phyloP scores from a whole-genome alignment of 2,329 filamentous ascomycete genomes.

The Alternaria sp. region DNA sequence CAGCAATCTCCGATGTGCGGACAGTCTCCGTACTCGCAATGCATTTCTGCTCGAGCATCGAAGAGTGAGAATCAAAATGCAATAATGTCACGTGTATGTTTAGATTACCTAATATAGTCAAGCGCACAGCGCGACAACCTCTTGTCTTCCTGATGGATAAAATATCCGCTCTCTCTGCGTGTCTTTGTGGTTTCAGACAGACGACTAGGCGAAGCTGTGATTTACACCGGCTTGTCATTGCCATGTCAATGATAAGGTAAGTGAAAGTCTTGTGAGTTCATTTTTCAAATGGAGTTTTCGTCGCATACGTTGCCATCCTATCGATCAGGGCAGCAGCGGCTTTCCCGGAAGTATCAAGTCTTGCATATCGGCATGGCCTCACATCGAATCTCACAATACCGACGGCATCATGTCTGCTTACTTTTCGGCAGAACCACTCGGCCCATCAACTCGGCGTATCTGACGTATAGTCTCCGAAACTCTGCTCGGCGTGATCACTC shows the following conservation, averaged over 20 bases:
- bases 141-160: neutral
- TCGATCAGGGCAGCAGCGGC: neutral
- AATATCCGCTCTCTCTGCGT: neutral
- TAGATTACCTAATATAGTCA: neutral
- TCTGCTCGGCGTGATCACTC: neutral
- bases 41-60: neutral
- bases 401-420: neutral
- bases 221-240: neutral
- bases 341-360: neutral
- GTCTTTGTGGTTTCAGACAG: neutral
- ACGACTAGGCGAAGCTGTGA: too few species aligned
- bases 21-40: neutral
- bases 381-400: neutral
- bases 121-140: neutral
- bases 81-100: neutral
- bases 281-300: neutral
- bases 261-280: too few species aligned
- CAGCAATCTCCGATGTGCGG: conserved; percentile 1
- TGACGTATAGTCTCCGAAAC: neutral
- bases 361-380: neutral
- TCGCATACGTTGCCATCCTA: neutral
- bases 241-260: too few species aligned
- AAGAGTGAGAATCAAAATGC: neutral
- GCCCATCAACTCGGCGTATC: neutral
- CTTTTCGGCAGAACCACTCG: neutral